These are phyloP conservation scores for Volvox carteri DNA, from an alignment of 163 green algal species.

Conservation along the genomic window DNA sequence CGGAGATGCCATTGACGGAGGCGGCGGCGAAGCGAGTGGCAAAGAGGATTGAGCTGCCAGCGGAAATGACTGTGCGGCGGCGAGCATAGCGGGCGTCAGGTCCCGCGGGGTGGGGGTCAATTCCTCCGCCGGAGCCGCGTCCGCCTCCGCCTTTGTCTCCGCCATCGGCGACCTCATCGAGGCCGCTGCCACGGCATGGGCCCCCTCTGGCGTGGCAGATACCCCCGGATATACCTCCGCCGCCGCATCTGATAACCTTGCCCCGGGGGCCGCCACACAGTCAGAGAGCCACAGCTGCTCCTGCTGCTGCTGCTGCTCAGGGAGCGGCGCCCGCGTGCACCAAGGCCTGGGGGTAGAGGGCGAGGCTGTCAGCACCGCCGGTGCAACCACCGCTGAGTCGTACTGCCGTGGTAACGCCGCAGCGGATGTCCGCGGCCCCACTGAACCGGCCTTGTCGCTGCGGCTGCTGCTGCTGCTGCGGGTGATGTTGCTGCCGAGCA, in stretches of 20 bases:
- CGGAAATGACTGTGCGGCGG: neutral
- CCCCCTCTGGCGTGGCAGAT: neutral
- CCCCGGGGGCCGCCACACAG: too few relatives aligned
- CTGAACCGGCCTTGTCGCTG: too few relatives aligned
- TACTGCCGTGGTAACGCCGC: neutral
- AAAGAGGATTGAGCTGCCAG: neutral
- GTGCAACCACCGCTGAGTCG: neutral
- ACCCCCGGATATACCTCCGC: neutral
- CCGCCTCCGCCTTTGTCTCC: neutral
- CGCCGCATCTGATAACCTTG: too few relatives aligned
- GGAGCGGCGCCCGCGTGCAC: neutral
- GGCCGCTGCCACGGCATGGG: too few relatives aligned
- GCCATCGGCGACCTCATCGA: too few relatives aligned
- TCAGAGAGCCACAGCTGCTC: too few relatives aligned
- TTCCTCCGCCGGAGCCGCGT: neutral
- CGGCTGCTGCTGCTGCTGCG: neutral
- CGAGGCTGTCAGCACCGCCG: neutral
- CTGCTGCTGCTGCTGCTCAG: too few relatives aligned
- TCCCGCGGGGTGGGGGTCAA: neutral
- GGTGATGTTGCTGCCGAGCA: neutral
- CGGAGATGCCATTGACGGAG: neutral
- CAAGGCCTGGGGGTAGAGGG: neutral
- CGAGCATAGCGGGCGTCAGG: slow-evolving; percentile 4
- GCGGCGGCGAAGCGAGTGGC: neutral
- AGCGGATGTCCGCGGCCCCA: neutral